Base-by-base conservation (phyloP, 2,329 filamentous ascomycete genomes). In the Aschersonia sp. region DNA sequence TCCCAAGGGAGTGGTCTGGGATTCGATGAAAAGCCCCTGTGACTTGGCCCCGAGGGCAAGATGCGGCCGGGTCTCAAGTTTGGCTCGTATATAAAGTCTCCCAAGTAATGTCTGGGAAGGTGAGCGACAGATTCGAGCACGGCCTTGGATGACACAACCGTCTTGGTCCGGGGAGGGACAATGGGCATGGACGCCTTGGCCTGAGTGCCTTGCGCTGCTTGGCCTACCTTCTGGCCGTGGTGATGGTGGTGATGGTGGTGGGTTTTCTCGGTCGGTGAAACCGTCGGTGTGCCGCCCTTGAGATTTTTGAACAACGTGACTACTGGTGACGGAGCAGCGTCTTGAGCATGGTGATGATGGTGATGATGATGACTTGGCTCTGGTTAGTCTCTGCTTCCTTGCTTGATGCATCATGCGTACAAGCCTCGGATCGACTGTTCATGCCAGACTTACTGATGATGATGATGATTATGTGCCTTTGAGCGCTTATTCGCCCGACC, bases 21-120 rank as follows among this genome's bases (percentile, higher is more conserved):
- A 2, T 71, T 78, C 0, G 75, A 75, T 4, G 67, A 60, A 54
- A 69, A 74, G 4, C 71, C 67, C 10, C 69, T 63, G 44, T 65
- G 63, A 0, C 64, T 64, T 9, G 65, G 60, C 1, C 55, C 58
- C 6, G 62, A 65, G 2, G 66, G 67, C 9, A 73, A 62, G 9
- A 75, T 58, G 7, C 75, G 66, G 4, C 69, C 67, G 0, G 75
- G 67, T 53, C 70, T 74, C 4, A 94, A 70, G 5, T 70, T 74
- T 1, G 86, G 78, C 45, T 84, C 75, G 61, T 97, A 97, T 10
- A 94, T 71, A 4, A 86, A 84, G 49, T 88, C 86, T 35, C 91
- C 91, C 2, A 97, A 75, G 60, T 96, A 89, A 48, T 80, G 76
- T 7, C 89, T 82, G 6, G 86, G 84, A 20, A 78, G 73, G 49